Evolutionary conservation across 176 grass and related monocot species (phyloP).

Genomic region (bread wheat (Triticum aestivum)): DNA sequence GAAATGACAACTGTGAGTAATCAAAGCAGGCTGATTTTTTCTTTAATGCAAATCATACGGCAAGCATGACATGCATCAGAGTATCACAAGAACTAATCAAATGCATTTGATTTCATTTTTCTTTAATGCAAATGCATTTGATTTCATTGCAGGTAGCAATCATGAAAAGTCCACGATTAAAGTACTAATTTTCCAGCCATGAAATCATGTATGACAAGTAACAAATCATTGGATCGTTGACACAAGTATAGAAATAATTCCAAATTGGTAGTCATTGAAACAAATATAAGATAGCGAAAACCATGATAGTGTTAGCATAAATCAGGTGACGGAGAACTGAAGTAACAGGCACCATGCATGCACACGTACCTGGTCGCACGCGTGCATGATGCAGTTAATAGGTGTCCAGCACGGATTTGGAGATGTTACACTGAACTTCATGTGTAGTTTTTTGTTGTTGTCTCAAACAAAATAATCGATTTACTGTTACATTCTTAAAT

Average conservation of each 20-base stretch:
- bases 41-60: conserved; percentile 2
- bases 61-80: conserved; percentile 2
- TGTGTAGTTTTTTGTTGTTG: not conserved
- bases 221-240: not conserved
- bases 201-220: not conserved
- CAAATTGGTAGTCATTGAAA: not conserved
- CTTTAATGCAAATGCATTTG: too few species aligned
- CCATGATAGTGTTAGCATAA: too few species aligned
- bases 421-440: not conserved
- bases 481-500: not conserved
- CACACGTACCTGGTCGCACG: not conserved
- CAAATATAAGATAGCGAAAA: too few species aligned
- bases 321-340: too few species aligned
- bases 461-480: conserved; percentile 1
- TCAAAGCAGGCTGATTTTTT: not conserved
- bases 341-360: not conserved
- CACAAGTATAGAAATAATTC: not conserved
- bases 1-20: not conserved
- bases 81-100: not conserved
- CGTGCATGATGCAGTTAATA: not conserved
- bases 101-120: not conserved
- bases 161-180: not conserved
- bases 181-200: not conserved
- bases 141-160: not conserved
- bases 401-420: not conserved